Evolutionary conservation across 805 yeast genomes (phyloP), one percentile per base, ranked within the genome.

Genomic region (Huiozyma sinensis): DNA sequence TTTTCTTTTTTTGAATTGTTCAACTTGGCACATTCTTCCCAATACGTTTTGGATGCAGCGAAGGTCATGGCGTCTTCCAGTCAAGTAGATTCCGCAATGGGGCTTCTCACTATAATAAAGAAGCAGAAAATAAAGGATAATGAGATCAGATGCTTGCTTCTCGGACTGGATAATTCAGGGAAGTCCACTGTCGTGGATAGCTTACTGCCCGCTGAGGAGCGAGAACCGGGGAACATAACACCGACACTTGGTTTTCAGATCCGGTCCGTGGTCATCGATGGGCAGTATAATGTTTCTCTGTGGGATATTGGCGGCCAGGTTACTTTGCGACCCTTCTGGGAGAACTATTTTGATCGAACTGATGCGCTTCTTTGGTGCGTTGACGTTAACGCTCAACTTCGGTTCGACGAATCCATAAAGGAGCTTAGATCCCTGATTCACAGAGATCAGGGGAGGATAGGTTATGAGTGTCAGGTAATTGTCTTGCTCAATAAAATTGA

Each of bases 271-370:
- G 54, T 60, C 1, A 63, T 68, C 49, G 48, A 61, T 1, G 71
- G 66, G 3, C 33, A 5, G 8, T 41, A 39, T 12, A 70, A 69
- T 13, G 57, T 83, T 42, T 80, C 80, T 50, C 58, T 82, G 30
- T 83, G 95, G 97, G 95, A 86, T 57, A 79, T 89, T 9, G 97
- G 97, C 5, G 97, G 97, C 1, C 97, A 89, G 61, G 65, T 72
- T 38, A 74, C 90, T 1, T 67, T 89, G 36, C 67, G 97, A 39
- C 79, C 89, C 12, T 88, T 88, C 69, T 89, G 97, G 97, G 79
- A 84, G 54, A 90, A 89, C 64, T 89, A 90, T 61, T 89, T 83
- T 56, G 96, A 88, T 50, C 78, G 76, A 53, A 77, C 83, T 0
- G 89, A 89, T 53, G 76, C 77, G 6, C 67, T 89, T 12, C 63